Evolutionary conservation across 140 eudicot species (phyloP), one percentile per base, ranked within the genome.

Genomic region (Stevia rebaudiana): DNA sequence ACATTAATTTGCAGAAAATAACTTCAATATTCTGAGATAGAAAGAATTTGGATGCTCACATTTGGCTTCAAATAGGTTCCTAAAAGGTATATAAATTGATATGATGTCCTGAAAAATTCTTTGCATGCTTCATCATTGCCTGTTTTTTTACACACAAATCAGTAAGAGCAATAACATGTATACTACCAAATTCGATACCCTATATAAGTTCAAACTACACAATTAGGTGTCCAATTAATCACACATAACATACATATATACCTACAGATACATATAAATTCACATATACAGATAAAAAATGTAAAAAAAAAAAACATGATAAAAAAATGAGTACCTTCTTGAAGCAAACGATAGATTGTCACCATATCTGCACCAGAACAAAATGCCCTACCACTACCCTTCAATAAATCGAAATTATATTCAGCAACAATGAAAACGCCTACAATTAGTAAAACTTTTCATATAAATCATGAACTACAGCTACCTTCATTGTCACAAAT

Each of bases 41-140:
- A 41, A 72, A 31, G 39, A 36, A 59, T 44, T 25, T 18, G 24
- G 48, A 44, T 49, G 74, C 96, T 88, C 70, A 92, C 99, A 71
- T 92, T 83, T 65, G 99, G 99, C 72, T 92, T 92, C 59, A 88
- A 53, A 71, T 88, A 92, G 25, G 99, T 92, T 69, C 95, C 94
- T 75, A 92, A 52, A 36, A 88, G 90, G 76, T 88, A 92, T 48
- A 92, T 86, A 81, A 88, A 88, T 44, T 76, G 86, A 74, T 92
- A 88, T 60, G 88, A 49, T 36, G 84, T 81, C 78, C 70, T 55
- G 74, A 88, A 83, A 61, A 78, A 74, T n/a, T 56, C 72, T 75
- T 85, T 92, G 74, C 97, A 92, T 25, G 84, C 97, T 61, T 78
- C 95, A 76, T 81, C 83, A 54, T 83, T 79, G 58, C 97, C 97